Base-by-base conservation (phyloP, 257 asterid species). In the Verbena officinalis region DNA sequence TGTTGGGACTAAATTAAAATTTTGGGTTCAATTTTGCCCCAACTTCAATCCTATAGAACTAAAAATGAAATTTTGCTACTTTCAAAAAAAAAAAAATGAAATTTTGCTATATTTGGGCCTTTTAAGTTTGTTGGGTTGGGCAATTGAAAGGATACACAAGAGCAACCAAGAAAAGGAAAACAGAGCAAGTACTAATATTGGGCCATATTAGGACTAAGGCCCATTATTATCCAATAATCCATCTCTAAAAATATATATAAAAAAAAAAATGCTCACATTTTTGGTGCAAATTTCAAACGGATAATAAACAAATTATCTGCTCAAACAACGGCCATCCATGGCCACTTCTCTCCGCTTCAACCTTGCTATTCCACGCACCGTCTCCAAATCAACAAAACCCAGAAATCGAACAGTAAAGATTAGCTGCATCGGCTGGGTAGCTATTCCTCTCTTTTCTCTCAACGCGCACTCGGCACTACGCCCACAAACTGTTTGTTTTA, bases 361-460 rank as follows among this genome's bases (percentile, higher is more conserved):
- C 69, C 56, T 86, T n/a, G 64, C 85, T 46, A 57, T 64, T 40
- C 55, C 78, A 40, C 49, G 45, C 77, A 54, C 79, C 45, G 43
- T 56, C 39, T 55, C 89, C 60, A 84, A 62, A 58, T 58, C 59
- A 24, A 51, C 67, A 2, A 81, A 73, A 31, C 87, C 79, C 62
- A 79, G 73, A 53, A 62, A 19, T 21, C 63, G 24, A 14, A 10
- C 78, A 4, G 70, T 77, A 55, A 75, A 44, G 73, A 82, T 89
- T 46, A 85, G 90, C 50, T 85, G 95, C 86, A 45, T 84, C 50
- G 95, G 95, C 82, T 92, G 98, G 98, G 97, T 92, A 77, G 1
- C 0, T n/a, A 11, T 27, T 44, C 11, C 46, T 43, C 39, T 39
- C 39, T 51, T n/a, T 31, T 46, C 57, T 11, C 31, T 39, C 40